Evolutionary conservation across 2,329 filamentous ascomycete genomes (phyloP).

Genomic region (Alternaria burnsii): DNA sequence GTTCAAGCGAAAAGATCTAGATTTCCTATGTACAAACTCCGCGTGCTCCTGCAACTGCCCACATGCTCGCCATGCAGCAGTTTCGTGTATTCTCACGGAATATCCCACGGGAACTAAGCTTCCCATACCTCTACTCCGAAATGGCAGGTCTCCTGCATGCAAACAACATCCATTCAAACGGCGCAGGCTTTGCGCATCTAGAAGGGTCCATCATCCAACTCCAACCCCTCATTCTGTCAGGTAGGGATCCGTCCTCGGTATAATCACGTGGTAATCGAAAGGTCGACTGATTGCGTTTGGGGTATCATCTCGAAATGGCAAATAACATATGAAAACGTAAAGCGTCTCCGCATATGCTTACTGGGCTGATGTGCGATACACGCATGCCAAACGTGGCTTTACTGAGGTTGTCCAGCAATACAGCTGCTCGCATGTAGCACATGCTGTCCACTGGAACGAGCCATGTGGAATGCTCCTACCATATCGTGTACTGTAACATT

Average conservation of each 20-base stretch:
- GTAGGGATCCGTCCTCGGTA: slow-evolving; percentile 7
- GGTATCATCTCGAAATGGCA: slow-evolving; percentile 19
- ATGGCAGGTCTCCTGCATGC: neutral
- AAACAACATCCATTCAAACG: slow-evolving; percentile 2
- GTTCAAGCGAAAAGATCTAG: slow-evolving; percentile 1
- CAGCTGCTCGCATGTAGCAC: neutral
- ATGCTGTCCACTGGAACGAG: neutral
- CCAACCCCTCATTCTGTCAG: slow-evolving; percentile 4
- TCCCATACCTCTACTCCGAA: neutral
- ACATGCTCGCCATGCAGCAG: neutral
- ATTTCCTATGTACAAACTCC: slow-evolving; percentile 14
- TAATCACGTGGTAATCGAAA: slow-evolving; percentile 12
- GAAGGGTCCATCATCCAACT: slow-evolving; percentile 6
- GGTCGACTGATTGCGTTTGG: slow-evolving; percentile 11
- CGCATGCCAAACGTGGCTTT: slow-evolving; percentile 1
- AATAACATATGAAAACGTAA: slow-evolving; percentile 20
- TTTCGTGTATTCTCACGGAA: neutral
- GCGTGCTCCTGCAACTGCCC: neutral
- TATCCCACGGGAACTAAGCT: slow-evolving; percentile 1
- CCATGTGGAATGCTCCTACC: neutral
- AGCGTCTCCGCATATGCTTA: slow-evolving; percentile 9
- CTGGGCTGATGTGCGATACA: slow-evolving; percentile 2
- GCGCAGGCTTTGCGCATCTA: slow-evolving; percentile 2
- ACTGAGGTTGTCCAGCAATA: neutral
- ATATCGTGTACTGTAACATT: slow-evolving; percentile 7